These are phyloP conservation scores for Peniophora sp. DNA, from an alignment of 1,284 basidiomycete species.

Conservation along the genomic window DNA sequence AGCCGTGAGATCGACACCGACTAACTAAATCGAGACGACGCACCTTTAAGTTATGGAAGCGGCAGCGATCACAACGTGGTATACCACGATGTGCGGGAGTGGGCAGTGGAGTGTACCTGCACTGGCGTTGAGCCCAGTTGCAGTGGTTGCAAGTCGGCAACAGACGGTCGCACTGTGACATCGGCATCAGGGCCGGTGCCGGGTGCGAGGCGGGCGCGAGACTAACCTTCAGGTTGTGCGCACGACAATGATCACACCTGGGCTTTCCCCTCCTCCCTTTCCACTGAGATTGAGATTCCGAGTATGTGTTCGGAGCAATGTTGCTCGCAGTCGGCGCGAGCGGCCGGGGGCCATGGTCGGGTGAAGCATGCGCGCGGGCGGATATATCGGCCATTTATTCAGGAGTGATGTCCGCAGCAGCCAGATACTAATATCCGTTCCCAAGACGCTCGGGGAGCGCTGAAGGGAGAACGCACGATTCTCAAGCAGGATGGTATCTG, in stretches of 20 bases:
- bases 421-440: no score
- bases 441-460: no score
- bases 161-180: constrained; percentile 55
- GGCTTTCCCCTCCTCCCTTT: constrained; percentile 65
- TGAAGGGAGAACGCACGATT: no score
- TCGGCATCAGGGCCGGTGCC: neutral
- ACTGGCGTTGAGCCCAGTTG: constrained; percentile 55
- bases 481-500: no score
- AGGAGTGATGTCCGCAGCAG: neutral
- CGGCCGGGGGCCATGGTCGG: constrained; percentile 55
- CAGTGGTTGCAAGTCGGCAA: constrained; percentile 67
- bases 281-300: constrained; percentile 52
- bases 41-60: constrained; percentile 57
- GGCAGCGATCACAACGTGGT: constrained; percentile 63
- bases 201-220: constrained; percentile 5
- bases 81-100: constrained; percentile 69
- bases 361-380: constrained; percentile 35
- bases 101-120: constrained; percentile 63
- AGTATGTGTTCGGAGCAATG: neutral
- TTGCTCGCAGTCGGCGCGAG: constrained; percentile 31
- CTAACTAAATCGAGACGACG: constrained; percentile 11
- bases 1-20: neutral
- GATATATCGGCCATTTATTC: constrained; percentile 22
- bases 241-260: constrained; percentile 61
- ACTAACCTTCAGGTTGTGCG: constrained; percentile 62